phyloP scores from a whole-genome alignment of 805 yeast genomes.

The Monosporozyma solicola region DNA sequence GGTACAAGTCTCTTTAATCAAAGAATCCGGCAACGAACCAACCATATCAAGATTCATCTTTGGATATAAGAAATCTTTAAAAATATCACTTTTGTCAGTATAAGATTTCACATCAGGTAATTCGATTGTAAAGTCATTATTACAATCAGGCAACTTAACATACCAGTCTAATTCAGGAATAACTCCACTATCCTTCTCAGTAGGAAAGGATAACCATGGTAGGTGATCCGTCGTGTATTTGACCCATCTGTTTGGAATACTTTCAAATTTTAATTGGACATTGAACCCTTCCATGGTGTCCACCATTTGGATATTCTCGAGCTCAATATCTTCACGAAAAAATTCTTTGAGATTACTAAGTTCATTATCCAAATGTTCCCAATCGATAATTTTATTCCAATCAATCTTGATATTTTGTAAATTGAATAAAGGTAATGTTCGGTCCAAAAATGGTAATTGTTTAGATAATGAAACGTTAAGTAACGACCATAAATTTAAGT shows the following conservation, averaged over 20 bases:
- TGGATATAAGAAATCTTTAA: background rate
- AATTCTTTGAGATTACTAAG: constrained; percentile 4
- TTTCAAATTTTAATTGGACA: constrained; percentile 8
- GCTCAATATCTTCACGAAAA: constrained; percentile 11
- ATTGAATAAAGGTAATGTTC: constrained; percentile 11
- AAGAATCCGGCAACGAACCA: constrained; percentile 21
- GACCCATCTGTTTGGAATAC: background rate
- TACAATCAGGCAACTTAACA: constrained; percentile 32
- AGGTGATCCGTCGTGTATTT: constrained; percentile 2
- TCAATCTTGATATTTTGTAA: constrained; percentile 11
- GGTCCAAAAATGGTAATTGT: constrained; percentile 3
- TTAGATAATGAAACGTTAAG: constrained; percentile 17
- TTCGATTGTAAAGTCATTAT: constrained; percentile 20
- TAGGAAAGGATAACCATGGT: constrained; percentile 14
- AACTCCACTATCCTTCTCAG: background rate
- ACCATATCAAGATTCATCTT: constrained; percentile 8
- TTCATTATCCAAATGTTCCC: constrained; percentile 7
- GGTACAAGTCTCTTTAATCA: constrained; percentile 22
- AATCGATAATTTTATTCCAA: constrained; percentile 18
- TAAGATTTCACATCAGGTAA: constrained; percentile 20
- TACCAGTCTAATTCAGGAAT: constrained; percentile 34
- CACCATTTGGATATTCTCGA: constrained; percentile 18
- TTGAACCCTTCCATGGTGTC: constrained; percentile 20
- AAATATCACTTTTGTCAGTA: constrained; percentile 8
- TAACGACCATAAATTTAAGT: constrained; percentile 20